Conservation (phyloP, 2,329 filamentous ascomycete species). For the Golovinomyces cichoracearum region DNA sequence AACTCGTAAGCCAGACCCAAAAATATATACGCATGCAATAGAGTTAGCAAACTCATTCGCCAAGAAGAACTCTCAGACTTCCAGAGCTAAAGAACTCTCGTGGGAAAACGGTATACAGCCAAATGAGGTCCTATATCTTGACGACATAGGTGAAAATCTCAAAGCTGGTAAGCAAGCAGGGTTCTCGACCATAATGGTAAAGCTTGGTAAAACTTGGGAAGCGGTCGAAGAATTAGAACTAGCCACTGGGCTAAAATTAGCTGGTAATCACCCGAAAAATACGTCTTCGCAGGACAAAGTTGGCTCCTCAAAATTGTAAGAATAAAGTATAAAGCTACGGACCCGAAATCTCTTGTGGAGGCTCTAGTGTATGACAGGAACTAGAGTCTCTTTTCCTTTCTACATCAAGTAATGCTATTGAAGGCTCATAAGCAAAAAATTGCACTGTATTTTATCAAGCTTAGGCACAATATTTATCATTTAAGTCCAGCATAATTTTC, state of each 20-base stretch:
- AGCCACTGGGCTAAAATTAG: conserved; percentile 39
- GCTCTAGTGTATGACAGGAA: too few species aligned
- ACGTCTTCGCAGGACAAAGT: neutral
- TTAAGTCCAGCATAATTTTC: too few species aligned
- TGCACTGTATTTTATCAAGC: too few species aligned
- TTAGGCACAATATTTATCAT: too few species aligned
- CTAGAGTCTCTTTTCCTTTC: too few species aligned
- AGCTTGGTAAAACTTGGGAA: conserved; percentile 48
- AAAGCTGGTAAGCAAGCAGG: conserved; percentile 51
- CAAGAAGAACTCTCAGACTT: conserved; percentile 20
- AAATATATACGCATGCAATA: conserved; percentile 54
- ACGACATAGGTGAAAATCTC: conserved; percentile 73
- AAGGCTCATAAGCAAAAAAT: too few species aligned
- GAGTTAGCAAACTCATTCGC: conserved; percentile 37
- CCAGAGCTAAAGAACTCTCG: conserved; percentile 18
- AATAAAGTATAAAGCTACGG: too few species aligned
- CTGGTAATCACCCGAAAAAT: conserved; percentile 10
- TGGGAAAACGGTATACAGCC: conserved; percentile 29
- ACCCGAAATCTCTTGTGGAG: too few species aligned
- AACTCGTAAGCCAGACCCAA: conserved; percentile 61
- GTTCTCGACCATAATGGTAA: conserved; percentile 64
- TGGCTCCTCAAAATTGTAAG: too few species aligned
- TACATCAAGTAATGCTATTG: too few species aligned
- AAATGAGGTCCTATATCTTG: conserved; percentile 58
- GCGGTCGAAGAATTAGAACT: conserved; percentile 61